These are phyloP conservation scores for Poa annua DNA, from an alignment of 176 grass and related monocot genomes.

Conservation along the genomic window DNA sequence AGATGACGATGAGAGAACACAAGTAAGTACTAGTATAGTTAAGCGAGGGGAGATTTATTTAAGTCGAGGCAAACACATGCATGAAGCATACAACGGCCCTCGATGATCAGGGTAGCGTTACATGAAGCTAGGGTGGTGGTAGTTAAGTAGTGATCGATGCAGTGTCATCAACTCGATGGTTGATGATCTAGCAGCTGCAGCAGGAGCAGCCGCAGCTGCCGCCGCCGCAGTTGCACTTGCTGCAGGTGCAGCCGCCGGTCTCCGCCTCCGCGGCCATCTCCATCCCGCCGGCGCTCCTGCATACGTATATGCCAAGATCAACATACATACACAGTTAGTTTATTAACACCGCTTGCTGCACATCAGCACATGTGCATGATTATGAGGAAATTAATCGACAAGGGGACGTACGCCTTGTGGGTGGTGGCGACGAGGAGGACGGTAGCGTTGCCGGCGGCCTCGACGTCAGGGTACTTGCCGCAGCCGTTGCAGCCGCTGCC, in stretches of 20 bases:
- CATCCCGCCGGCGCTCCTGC: constrained; percentile 37
- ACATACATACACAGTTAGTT: not conserved
- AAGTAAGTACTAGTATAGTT: not conserved
- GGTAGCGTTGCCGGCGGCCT: constrained; percentile 5
- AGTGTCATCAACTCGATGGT: not conserved
- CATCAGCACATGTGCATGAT: no score
- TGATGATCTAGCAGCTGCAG: constrained; percentile 38
- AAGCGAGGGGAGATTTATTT: not conserved
- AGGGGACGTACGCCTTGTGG: constrained; percentile 46
- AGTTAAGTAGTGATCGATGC: no score
- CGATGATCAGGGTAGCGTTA: not conserved
- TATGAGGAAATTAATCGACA: no score
- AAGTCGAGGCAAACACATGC: not conserved
- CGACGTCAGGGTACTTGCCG: constrained; percentile 48
- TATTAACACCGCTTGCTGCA: not conserved
- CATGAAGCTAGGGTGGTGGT: not conserved
- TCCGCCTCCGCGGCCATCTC: constrained; percentile 39
- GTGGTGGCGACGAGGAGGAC: constrained; percentile 29
- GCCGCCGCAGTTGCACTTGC: constrained; percentile 61
- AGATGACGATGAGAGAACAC: no score
- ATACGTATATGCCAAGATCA: not conserved
- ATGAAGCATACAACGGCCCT: constrained; percentile 16
- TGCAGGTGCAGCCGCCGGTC: constrained; percentile 48
- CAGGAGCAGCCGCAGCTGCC: constrained; percentile 51
- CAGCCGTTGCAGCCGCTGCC: constrained; percentile 61